Evolutionary conservation across 2,329 filamentous ascomycete species (phyloP).

Genomic region (Aureobasidium leucospermi): DNA sequence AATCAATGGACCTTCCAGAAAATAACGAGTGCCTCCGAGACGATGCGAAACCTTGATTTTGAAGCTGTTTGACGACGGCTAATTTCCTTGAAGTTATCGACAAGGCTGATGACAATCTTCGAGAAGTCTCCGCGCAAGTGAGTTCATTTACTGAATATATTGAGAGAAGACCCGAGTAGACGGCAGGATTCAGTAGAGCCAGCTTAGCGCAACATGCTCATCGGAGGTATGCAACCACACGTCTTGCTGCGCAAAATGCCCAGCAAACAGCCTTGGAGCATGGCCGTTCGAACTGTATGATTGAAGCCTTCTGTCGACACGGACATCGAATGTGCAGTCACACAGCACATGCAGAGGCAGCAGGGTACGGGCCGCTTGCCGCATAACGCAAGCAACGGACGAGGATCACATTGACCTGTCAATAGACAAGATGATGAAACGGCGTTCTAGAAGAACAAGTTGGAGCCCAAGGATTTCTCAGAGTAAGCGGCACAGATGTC

Average conservation of each 20-base stretch:
- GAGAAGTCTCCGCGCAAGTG: slow-evolving; percentile 8
- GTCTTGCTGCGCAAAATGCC: background rate
- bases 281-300: background rate
- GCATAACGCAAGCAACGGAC: background rate
- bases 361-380: slow-evolving; percentile 8
- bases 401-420: slow-evolving; percentile 3
- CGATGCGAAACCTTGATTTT: background rate
- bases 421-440: slow-evolving; percentile 2
- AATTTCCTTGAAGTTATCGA: background rate
- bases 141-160: background rate
- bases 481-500: background rate
- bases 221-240: background rate
- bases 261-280: background rate
- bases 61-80: background rate
- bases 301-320: background rate
- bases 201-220: background rate
- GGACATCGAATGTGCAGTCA: background rate
- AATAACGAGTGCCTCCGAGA: background rate
- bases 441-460: background rate
- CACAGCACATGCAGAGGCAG: background rate
- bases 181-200: background rate
- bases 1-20: background rate
- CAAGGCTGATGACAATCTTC: slow-evolving; percentile 11
- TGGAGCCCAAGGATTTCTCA: background rate
- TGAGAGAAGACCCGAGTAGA: background rate